phyloP scores from a whole-genome alignment of 345 rosid species.

The Gynandropsis gynandra region DNA sequence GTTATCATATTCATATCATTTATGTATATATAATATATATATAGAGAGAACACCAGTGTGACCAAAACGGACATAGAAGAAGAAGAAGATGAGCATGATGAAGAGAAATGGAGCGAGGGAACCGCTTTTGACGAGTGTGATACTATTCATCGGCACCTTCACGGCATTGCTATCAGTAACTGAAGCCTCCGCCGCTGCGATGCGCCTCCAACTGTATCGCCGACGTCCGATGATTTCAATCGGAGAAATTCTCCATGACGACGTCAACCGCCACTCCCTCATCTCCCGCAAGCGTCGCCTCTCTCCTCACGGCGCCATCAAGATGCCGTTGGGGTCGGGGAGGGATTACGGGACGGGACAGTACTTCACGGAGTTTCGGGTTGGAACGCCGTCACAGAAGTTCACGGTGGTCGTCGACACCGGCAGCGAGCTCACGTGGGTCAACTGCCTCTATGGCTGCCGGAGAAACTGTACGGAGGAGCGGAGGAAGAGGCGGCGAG shows the following conservation, averaged over 20 bases:
- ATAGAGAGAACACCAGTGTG: slow-evolving; percentile 1
- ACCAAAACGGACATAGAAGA: slow-evolving; percentile 14
- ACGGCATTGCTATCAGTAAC: background rate
- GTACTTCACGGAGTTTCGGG: slow-evolving; percentile 39
- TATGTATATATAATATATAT: too few species aligned
- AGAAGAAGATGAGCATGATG: slow-evolving; percentile 21
- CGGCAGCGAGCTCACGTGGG: slow-evolving; percentile 55
- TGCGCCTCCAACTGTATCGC: slow-evolving; percentile 15
- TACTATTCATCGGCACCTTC: slow-evolving; percentile 7
- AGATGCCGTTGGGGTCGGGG: slow-evolving; percentile 37
- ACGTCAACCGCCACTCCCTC: slow-evolving; percentile 32
- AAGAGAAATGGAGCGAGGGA: slow-evolving; percentile 2
- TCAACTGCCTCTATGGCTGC: slow-evolving; percentile 32
- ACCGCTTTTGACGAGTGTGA: slow-evolving; percentile 10
- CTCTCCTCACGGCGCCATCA: slow-evolving; percentile 6
- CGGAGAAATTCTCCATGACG: slow-evolving; percentile 30
- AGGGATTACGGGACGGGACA: slow-evolving; percentile 40
- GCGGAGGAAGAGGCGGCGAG: slow-evolving; percentile 17
- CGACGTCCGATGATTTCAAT: slow-evolving; percentile 5
- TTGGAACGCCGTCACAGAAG: slow-evolving; percentile 56
- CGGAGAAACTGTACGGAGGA: slow-evolving; percentile 1
- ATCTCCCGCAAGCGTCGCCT: slow-evolving; percentile 20
- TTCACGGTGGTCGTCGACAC: slow-evolving; percentile 48
- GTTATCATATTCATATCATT: too few species aligned
- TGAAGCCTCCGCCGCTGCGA: background rate